phyloP scores from a whole-genome alignment of 306 rosid species.

The Glycine soja region DNA sequence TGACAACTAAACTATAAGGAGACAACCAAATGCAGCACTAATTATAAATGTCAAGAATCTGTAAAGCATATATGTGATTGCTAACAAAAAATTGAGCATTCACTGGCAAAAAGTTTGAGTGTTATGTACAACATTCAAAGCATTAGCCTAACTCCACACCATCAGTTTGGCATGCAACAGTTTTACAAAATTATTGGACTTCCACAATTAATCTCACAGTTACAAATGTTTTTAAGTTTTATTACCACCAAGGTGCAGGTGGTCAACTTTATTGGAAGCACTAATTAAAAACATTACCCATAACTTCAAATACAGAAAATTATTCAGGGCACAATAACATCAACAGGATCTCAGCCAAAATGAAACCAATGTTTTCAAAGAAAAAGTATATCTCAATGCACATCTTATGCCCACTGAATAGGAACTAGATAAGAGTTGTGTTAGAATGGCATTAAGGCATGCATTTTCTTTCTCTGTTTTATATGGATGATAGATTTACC shows the following conservation, averaged over 20 bases:
- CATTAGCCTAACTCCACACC: background rate
- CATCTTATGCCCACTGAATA: background rate
- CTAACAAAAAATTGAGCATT: background rate
- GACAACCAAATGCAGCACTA: conserved; percentile 10
- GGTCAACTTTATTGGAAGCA: conserved; percentile 30
- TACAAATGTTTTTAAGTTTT: conserved; percentile 31
- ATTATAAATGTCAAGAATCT: conserved; percentile 22
- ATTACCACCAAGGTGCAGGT: conserved; percentile 15
- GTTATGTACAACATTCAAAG: background rate
- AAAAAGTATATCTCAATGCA: background rate
- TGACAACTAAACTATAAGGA: conserved; percentile 51
- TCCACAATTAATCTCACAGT: conserved; percentile 18
- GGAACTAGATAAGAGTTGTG: conserved; percentile 16
- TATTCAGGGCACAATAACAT: conserved; percentile 20
- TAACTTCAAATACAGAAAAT: conserved; percentile 13
- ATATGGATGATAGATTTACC: background rate
- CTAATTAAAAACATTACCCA: background rate
- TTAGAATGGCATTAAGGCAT: background rate
- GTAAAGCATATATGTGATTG: conserved; percentile 2
- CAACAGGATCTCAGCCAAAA: conserved; percentile 24
- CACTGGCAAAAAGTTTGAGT: background rate
- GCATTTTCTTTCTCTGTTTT: conserved; percentile 9
- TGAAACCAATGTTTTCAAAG: conserved; percentile 27
- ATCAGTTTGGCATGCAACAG: conserved; percentile 20
- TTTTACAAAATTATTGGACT: conserved; percentile 37